Base-by-base conservation (phyloP, 2,329 filamentous ascomycete species). In the Xylariaceae sp. region DNA sequence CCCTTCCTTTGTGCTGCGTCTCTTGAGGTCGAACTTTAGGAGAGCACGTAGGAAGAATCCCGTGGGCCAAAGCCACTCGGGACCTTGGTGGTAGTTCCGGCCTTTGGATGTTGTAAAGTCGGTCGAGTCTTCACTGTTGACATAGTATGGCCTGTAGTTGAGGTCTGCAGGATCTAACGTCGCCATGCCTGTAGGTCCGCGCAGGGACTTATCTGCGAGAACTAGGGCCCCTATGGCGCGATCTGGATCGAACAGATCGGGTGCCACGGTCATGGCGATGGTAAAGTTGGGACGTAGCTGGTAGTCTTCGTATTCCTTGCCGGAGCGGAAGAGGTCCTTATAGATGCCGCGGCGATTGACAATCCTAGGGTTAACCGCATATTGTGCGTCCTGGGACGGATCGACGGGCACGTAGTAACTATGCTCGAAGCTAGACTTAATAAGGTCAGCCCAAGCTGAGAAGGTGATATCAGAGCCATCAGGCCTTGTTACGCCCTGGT, bases 1-100 rank as follows among this genome's bases (percentile, higher is more conserved):
- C 60, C 89, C 90, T 67, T 90, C 81, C 0, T 71, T 64, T 2
- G 74, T 75, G 60, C 82, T 81, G 47, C 91, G 83, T 26, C 92
- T 81, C 77, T 83, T 81, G 48, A 98, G 77, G 71, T 97, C 92
- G 68, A 98, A 98, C 73, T 92, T 90, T 61, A 99, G 82, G 62
- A 99, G 78, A 1, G 95, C 95, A 47, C 96, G 87, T 20, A 97
- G 80, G 81, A 96, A 99, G 79, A 92, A 99, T 3, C 95, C 95
- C 1, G 91, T 93, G 0, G 93, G 96, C 95, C 95, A 99, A 20
- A 97, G 78, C 95, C 95, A 99, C 73, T 99, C 95, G 0, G 95
- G 96, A 3, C 95, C 95, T 73, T 98, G 93, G 74, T 99, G 95
- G 76, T 99, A 99, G 75, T 98, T 99, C 54, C 95, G 84, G 48